phyloP scores from a whole-genome alignment of 805 yeast species.

The Pichia gijzeniarum region DNA sequence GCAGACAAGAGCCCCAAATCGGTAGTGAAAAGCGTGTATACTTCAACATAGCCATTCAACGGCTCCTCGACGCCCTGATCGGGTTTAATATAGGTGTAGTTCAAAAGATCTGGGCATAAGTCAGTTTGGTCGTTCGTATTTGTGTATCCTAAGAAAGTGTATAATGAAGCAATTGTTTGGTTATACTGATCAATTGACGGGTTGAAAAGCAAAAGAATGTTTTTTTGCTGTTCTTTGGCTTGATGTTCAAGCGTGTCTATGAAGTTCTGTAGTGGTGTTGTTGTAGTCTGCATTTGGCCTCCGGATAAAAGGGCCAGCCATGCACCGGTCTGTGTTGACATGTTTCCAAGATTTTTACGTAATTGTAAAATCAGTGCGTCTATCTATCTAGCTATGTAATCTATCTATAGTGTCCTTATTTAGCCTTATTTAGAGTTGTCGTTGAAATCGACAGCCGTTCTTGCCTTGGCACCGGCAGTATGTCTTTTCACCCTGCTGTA shows the following conservation, averaged over 20 bases:
- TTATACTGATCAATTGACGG: neutral
- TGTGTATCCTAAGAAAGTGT: neutral
- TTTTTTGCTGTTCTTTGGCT: neutral
- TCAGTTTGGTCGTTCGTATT: neutral
- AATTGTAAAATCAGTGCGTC: too few relatives aligned
- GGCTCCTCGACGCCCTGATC: neutral
- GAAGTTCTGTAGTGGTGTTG: too few relatives aligned
- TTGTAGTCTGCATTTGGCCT: too few relatives aligned
- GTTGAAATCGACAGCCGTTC: constrained; percentile 29
- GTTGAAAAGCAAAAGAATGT: neutral
- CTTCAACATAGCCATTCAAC: neutral
- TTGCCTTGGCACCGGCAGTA: constrained; percentile 29
- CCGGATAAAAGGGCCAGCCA: too few relatives aligned
- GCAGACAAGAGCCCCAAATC: neutral
- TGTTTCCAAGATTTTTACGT: neutral
- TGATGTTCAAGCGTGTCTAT: neutral
- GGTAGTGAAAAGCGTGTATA: constrained; percentile 7
- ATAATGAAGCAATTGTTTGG: too few relatives aligned
- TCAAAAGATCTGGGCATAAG: constrained; percentile 1
- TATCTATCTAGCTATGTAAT: too few relatives aligned
- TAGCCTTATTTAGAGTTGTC: constrained; percentile 26
- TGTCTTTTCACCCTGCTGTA: constrained; percentile 78
- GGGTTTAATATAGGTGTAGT: constrained; percentile 5
- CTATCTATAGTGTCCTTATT: neutral
- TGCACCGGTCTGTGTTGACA: too few relatives aligned